Conservation (phyloP, 768 basidiomycete genomes). For the Tylopilus sp. region DNA sequence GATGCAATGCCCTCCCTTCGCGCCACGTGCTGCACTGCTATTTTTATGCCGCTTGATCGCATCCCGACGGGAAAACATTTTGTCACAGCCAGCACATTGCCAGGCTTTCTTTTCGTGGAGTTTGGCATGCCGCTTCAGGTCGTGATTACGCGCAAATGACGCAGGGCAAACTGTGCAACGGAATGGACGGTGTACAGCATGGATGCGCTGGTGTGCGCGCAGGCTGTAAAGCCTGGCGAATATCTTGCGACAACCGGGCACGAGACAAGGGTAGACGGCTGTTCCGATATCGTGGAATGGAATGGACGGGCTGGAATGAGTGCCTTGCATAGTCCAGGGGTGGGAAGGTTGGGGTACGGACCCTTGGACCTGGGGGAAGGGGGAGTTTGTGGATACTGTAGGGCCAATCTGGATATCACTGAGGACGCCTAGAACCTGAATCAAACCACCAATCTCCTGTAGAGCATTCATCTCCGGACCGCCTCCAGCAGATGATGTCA, state of each 20-base stretch:
- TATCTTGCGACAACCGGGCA: conserved; percentile 59
- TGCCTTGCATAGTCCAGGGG: conserved; percentile 27
- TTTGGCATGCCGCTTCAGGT: conserved; percentile 73
- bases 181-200: conserved; percentile 62
- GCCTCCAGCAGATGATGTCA: conserved; percentile 59
- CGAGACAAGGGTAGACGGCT: conserved; percentile 78
- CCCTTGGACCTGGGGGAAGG: conserved; percentile 20
- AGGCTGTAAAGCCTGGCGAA: conserved; percentile 69
- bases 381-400: conserved; percentile 30
- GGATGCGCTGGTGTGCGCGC: conserved; percentile 67
- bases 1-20: conserved; percentile 50
- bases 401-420: conserved; percentile 69
- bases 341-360: conserved; percentile 35
- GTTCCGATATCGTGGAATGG: conserved; percentile 55
- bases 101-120: conserved; percentile 71
- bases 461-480: conserved; percentile 54
- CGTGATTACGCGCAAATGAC: conserved; percentile 75
- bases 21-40: conserved; percentile 48
- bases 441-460: conserved; percentile 76
- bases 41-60: conserved; percentile 79
- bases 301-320: conserved; percentile 21
- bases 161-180: conserved; percentile 65
- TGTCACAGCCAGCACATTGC: conserved; percentile 71
- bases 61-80: conserved; percentile 73
- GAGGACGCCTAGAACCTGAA: conserved; percentile 78